Percentiles rank a stretch among this genome's conserved stretches.
These are phyloP conservation scores for Apiospora aurea DNA, from an alignment of 2,329 filamentous ascomycete genomes.

Conservation along the genomic window DNA sequence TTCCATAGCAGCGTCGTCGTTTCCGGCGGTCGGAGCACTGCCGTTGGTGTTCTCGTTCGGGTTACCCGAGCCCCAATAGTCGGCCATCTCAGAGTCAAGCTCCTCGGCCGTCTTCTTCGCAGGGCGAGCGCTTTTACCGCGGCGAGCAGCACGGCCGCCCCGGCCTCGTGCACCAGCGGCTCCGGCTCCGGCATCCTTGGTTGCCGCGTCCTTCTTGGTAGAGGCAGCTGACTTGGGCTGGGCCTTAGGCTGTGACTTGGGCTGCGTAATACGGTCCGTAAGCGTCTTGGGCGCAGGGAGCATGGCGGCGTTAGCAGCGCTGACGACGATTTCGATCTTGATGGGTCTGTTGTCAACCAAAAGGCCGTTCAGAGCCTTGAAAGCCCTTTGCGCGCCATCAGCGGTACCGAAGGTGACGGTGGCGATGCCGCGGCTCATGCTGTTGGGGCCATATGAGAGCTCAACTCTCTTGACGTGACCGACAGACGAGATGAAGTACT, in stretches of 20 bases:
- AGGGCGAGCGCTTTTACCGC: constrained; percentile 67
- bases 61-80: constrained; percentile 76
- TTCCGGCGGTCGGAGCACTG: constrained; percentile 54
- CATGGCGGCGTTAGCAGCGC: constrained; percentile 74
- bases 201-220: constrained; percentile 66
- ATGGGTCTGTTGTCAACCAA: constrained; percentile 90
- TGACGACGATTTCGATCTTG: constrained; percentile 94
- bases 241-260: constrained; percentile 74
- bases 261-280: constrained; percentile 80
- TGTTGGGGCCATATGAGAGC: constrained; percentile 91
- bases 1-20: constrained; percentile 69
- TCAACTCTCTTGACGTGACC: constrained; percentile 91
- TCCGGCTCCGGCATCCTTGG: constrained; percentile 52
- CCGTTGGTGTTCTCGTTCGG: constrained; percentile 55
- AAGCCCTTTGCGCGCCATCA: constrained; percentile 84
- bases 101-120: constrained; percentile 92
- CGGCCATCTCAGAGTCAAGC: constrained; percentile 95
- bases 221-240: constrained; percentile 84
- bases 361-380: constrained; percentile 83
- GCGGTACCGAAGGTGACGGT: constrained; percentile 85
- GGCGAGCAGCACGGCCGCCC: constrained; percentile 54
- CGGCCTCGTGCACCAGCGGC: constrained; percentile 54
- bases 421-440: constrained; percentile 89
- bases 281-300: constrained; percentile 74
- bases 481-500: constrained; percentile 91